These are phyloP conservation scores for Polyporus tsugae DNA, from an alignment of 1,284 basidiomycete genomes.

Conservation along the genomic window DNA sequence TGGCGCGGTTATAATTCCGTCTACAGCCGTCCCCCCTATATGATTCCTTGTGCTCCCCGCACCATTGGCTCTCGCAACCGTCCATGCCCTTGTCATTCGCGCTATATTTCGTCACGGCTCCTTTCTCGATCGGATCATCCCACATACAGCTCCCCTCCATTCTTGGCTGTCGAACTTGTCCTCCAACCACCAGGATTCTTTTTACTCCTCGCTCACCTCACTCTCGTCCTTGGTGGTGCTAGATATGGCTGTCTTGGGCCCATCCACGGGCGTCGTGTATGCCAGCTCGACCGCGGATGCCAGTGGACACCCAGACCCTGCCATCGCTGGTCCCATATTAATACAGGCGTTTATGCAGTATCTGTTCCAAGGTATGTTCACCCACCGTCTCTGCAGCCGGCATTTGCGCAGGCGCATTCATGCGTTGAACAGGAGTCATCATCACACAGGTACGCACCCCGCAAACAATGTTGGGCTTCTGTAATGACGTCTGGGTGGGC, in stretches of 20 bases:
- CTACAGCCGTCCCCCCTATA: background rate
- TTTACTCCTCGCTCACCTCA: background rate
- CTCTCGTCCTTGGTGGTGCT: background rate
- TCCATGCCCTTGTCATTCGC: too few relatives aligned
- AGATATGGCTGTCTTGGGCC: background rate
- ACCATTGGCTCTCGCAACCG: background rate
- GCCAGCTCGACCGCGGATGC: conserved; percentile 1
- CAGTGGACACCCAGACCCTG: conserved; percentile 22
- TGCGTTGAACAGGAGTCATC: conserved; percentile 47
- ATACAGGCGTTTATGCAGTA: conserved; percentile 37
- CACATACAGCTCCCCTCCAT: background rate
- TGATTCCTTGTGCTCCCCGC: background rate
- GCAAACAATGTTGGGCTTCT: background rate
- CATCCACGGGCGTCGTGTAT: background rate
- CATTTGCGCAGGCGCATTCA: background rate
- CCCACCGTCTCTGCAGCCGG: background rate
- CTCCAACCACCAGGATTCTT: background rate
- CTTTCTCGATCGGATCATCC: background rate
- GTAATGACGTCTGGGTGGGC: background rate
- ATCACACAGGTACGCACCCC: conserved; percentile 41
- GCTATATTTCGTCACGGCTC: background rate
- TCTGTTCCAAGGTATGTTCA: conserved; percentile 34
- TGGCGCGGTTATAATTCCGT: background rate
- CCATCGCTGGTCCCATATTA: conserved; percentile 32
- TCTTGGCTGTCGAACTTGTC: background rate